These are phyloP conservation scores for Lachancea nothofagi DNA, from an alignment of 805 yeast genomes.

Conservation along the genomic window DNA sequence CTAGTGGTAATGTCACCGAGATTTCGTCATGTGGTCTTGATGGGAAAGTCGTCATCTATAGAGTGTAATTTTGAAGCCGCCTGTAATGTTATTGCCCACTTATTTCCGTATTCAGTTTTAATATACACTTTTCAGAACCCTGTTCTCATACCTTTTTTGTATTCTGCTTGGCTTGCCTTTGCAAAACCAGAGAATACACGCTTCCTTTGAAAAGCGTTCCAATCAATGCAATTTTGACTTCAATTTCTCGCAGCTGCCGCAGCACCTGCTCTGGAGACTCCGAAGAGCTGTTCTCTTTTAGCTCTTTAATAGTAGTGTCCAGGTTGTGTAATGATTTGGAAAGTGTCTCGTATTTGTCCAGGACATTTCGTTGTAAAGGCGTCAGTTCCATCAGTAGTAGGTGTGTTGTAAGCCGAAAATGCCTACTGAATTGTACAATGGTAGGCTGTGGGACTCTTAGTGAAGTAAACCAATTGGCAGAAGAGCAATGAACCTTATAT, in stretches of 20 bases:
- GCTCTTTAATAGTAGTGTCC: slow-evolving; percentile 25
- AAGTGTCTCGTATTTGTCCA: slow-evolving; percentile 27
- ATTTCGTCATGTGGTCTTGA: slow-evolving; percentile 80
- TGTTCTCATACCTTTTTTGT: slow-evolving; percentile 19
- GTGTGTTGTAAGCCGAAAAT: neutral
- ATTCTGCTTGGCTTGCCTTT: slow-evolving; percentile 27
- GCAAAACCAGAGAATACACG: slow-evolving; percentile 57
- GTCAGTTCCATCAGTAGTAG: slow-evolving; percentile 21
- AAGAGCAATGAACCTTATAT: neutral
- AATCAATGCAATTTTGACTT: slow-evolving; percentile 57
- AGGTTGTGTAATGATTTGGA: slow-evolving; percentile 26
- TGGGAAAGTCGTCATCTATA: slow-evolving; percentile 82
- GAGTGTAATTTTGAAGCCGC: slow-evolving; percentile 32
- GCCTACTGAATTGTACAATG: too few relatives aligned
- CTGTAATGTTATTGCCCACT: neutral
- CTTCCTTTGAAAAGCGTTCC: slow-evolving; percentile 65
- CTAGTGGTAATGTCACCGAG: slow-evolving; percentile 49
- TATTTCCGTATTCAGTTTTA: neutral
- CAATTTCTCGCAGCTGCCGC: slow-evolving; percentile 53
- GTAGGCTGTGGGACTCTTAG: too few relatives aligned
- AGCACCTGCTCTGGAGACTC: slow-evolving; percentile 35
- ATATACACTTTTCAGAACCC: slow-evolving; percentile 8
- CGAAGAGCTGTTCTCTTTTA: slow-evolving; percentile 16
- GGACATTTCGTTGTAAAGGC: slow-evolving; percentile 29
- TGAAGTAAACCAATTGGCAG: too few relatives aligned